Evolutionary conservation across 371 early-diverging fungal species (phyloP).

Genomic region (Circinella minor): DNA sequence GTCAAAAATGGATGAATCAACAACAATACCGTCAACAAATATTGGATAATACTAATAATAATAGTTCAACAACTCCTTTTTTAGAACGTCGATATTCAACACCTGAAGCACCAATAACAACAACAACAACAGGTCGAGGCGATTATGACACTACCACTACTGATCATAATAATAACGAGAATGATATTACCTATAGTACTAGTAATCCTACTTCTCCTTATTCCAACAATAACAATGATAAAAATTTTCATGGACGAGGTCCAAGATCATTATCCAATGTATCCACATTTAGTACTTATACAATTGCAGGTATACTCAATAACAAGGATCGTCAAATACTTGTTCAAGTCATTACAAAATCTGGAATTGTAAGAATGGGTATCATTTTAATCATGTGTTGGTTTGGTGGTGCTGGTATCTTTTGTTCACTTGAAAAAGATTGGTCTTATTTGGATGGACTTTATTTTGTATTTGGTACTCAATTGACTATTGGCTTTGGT

Average conservation of each 20-base stretch:
- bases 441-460: conserved; percentile 28
- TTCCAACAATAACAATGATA: not conserved
- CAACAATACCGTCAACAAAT: not conserved
- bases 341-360: conserved; percentile 27
- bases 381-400: conserved; percentile 19
- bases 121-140: not conserved
- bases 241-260: not conserved
- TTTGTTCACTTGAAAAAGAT: conserved; percentile 22
- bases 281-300: conserved; percentile 20
- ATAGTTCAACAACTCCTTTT: not conserved
- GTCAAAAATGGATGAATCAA: conserved; percentile 19
- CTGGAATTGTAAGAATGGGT: conserved; percentile 21
- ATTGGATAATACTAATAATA: too few relatives aligned
- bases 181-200: too few relatives aligned
- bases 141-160: not conserved
- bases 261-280: conserved; percentile 16
- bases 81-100: not conserved
- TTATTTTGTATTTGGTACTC: conserved; percentile 27
- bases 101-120: not conserved
- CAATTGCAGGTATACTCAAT: conserved; percentile 15
- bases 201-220: too few relatives aligned
- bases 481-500: conserved; percentile 32
- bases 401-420: conserved; percentile 29
- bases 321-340: conserved; percentile 24
- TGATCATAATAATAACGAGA: not conserved